Percentiles rank a stretch among this genome's conserved stretches.
These are phyloP conservation scores for Erigeron canadensis DNA, from an alignment of 129 eudicot species.

Conservation along the genomic window DNA sequence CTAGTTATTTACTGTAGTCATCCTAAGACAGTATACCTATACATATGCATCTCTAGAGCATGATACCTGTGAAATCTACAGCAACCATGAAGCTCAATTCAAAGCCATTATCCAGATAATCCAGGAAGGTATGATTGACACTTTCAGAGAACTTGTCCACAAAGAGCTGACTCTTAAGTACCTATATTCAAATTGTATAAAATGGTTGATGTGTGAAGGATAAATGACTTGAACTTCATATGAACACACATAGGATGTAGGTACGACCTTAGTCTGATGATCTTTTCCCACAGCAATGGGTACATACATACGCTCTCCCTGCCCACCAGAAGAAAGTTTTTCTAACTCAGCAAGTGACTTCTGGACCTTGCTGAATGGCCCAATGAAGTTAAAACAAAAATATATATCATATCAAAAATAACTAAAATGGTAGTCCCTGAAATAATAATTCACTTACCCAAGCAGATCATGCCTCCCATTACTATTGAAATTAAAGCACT, in stretches of 20 bases:
- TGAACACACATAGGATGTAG: slow-evolving; percentile 4
- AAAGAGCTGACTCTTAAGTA: slow-evolving; percentile 75
- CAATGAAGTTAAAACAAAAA: neutral
- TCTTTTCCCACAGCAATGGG: slow-evolving; percentile 59
- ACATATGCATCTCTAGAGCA: slow-evolving; percentile 3
- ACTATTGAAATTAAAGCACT: slow-evolving; percentile 89
- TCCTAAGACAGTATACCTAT: neutral
- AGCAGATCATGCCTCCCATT: slow-evolving; percentile 90
- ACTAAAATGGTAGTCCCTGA: slow-evolving; percentile 13
- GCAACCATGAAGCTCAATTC: slow-evolving; percentile 99
- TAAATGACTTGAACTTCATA: neutral
- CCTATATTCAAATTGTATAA: slow-evolving; percentile 39
- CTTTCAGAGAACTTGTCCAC: slow-evolving; percentile 84
- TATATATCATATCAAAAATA: slow-evolving; percentile 18
- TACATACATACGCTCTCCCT: slow-evolving; percentile 58
- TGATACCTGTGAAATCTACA: slow-evolving; percentile 88
- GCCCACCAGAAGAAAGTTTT: slow-evolving; percentile 50
- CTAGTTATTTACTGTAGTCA: slow-evolving; percentile 1
- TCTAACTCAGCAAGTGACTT: slow-evolving; percentile 81
- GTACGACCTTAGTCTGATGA: slow-evolving; percentile 63
- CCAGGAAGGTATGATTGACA: slow-evolving; percentile 81
- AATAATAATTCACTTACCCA: slow-evolving; percentile 55
- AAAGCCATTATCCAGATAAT: slow-evolving; percentile 91
- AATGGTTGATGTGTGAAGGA: neutral
- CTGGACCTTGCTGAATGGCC: slow-evolving; percentile 62